Percentiles rank a stretch among this genome's conserved stretches.
Conservation (phyloP, 2,329 filamentous ascomycete species). For the Ophiocordyceps camponoti-floridani region DNA sequence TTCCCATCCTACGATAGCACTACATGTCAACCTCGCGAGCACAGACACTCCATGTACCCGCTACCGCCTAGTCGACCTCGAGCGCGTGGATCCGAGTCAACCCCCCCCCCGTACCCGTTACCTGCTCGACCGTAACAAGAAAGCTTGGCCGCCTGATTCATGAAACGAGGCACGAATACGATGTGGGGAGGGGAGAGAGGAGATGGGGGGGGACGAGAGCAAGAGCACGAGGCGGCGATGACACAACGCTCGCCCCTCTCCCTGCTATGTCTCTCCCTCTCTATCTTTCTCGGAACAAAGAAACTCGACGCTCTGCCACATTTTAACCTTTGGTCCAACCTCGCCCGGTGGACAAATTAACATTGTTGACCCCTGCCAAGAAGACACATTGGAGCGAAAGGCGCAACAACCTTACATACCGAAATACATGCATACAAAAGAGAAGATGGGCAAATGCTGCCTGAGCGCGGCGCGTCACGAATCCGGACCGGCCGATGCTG, state of each 20-base stretch:
- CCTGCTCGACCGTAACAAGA: neutral
- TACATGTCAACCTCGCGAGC: neutral
- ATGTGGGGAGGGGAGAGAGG: neutral
- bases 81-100: no score
- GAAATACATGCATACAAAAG: neutral
- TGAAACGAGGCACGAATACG: neutral
- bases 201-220: neutral
- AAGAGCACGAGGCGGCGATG: neutral
- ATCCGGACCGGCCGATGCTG: no score
- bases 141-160: neutral
- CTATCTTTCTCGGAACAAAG: no score
- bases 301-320: no score
- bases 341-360: neutral
- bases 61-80: no score
- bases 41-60: neutral
- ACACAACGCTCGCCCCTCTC: neutral
- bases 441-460: neutral
- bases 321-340: no score
- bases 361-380: neutral
- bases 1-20: neutral
- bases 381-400: neutral
- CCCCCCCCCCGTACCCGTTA: no score
- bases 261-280: no score
- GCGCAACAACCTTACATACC: no score
- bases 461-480: neutral